These are phyloP conservation scores for Megacollybia marginata DNA, from an alignment of 768 basidiomycete species.

Conservation along the genomic window DNA sequence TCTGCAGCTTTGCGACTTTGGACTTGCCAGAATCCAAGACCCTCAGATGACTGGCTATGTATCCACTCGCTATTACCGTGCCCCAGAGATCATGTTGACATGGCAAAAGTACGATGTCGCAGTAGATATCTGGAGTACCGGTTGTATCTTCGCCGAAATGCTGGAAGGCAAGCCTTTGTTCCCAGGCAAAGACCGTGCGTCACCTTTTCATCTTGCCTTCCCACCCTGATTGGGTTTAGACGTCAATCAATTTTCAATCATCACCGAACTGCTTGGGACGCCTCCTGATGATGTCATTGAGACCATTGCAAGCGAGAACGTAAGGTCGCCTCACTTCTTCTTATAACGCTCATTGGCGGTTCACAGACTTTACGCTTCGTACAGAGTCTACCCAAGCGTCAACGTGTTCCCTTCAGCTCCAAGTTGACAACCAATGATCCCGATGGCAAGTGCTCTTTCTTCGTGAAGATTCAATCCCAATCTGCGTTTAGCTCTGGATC, in stretches of 20 bases:
- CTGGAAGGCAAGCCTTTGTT: constrained; percentile 97
- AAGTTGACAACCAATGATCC: constrained; percentile 87
- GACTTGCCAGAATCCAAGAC: constrained; percentile 96
- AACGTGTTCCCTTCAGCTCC: constrained; percentile 91
- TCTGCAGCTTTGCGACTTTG: constrained; percentile 93
- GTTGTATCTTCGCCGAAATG: constrained; percentile 99
- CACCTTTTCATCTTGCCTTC: constrained; percentile 4
- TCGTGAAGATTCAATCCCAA: constrained; percentile 2
- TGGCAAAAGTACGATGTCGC: constrained; percentile 99
- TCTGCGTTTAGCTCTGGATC: constrained; percentile 65
- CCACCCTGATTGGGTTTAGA: constrained; percentile 43
- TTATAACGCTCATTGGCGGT: not conserved
- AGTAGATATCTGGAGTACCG: constrained; percentile 99
- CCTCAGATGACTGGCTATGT: constrained; percentile 99
- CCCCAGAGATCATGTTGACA: constrained; percentile 99
- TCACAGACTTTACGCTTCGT: constrained; percentile 92
- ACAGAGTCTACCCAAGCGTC: constrained; percentile 93
- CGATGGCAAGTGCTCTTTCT: constrained; percentile 48
- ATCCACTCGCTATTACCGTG: constrained; percentile 97
- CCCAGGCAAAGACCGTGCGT: constrained; percentile 98
- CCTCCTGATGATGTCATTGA: constrained; percentile 99
- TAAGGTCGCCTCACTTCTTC: constrained; percentile 27
- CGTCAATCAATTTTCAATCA: constrained; percentile 99
- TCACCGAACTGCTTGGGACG: constrained; percentile 96
- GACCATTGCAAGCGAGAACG: constrained; percentile 97